Percentiles rank a stretch among this genome's conserved stretches.
Conservation (phyloP, 2,329 filamentous ascomycete species). For the Neofusicoccum cordaticola region DNA sequence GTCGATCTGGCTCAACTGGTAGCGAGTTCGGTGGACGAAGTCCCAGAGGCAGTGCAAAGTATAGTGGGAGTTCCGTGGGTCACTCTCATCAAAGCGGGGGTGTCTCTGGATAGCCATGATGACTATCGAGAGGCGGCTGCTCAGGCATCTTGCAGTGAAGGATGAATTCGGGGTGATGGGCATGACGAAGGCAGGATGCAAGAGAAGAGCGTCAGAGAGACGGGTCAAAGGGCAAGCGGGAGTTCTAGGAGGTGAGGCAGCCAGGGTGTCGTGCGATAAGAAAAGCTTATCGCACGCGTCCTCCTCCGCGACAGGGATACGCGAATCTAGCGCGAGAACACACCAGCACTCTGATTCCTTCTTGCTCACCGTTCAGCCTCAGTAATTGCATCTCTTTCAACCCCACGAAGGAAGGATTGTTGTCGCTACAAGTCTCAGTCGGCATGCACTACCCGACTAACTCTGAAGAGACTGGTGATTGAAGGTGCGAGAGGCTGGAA, state of each 20-base stretch:
- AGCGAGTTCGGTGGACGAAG: not conserved
- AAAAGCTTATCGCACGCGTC: not conserved
- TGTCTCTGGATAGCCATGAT: not conserved
- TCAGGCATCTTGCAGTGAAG: conserved; percentile 3
- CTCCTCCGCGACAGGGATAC: not conserved
- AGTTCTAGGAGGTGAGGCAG: not conserved
- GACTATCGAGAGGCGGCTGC: not conserved
- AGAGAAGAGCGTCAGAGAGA: not conserved
- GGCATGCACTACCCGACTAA: no score
- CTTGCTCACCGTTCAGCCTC: no score
- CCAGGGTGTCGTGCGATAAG: not conserved
- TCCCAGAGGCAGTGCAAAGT: not conserved
- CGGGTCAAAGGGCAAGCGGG: not conserved
- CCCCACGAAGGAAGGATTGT: no score
- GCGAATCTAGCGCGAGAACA: no score
- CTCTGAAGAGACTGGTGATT: no score
- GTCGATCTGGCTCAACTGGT: not conserved
- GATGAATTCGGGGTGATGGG: not conserved
- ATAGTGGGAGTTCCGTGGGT: conserved; percentile 1
- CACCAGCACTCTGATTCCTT: no score
- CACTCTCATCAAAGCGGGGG: not conserved
- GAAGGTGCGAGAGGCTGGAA: no score
- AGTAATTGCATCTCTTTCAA: no score
- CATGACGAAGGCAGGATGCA: not conserved
- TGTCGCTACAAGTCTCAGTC: no score